Base-by-base conservation (phyloP, 2,329 filamentous ascomycete genomes). In the Colletotrichum sidae region DNA sequence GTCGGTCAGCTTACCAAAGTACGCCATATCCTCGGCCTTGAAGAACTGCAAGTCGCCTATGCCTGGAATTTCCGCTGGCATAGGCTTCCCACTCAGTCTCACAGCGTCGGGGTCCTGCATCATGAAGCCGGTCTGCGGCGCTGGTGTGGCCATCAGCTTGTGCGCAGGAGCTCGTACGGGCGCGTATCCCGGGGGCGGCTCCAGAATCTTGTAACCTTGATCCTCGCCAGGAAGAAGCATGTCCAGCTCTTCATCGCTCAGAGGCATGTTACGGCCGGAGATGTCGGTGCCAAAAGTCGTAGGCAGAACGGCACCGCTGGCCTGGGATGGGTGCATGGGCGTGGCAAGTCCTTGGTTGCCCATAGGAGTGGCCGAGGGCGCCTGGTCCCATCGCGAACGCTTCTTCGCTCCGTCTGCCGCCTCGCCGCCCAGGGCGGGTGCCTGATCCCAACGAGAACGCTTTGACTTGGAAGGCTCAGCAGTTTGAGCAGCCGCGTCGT, bases 21-120 rank as follows among this genome's bases (percentile, higher is more conserved):
- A 99, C 44, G 93, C 90, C 94, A 98, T 97, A 78, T 99, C 96
- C 77, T 99, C 96, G 2, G 94, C 89, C 81, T 99, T 99, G 86
- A 99, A 97, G 77, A 98, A 99, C 71, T 97, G 94, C 55, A 99
- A 81, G 76, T 99, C 96, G 44, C 94, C 94, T 54, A 99, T 94
- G 44, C 96, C 96, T 4, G 96, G 94, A 42, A 99, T 97, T 75
- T 98, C 95, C 4, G 93, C 97, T 8, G 95, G 93, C 72, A 98
- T 88, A 71, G 96, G 93, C 80, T 96, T 97, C 70, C 94, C 93
- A 74, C 95, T 88, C 54, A 92, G 83, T 69, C 93, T 88, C 65
- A 90, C 89, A 74, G 92, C 94, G 70, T 96, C 94, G 8, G 94
- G 92, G 70, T 99, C 94, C 76, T 98, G 96, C 89, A 97, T 97